Conservation (phyloP, 108 stramenopile species). For the Pseudonitzschia pungens region DNA sequence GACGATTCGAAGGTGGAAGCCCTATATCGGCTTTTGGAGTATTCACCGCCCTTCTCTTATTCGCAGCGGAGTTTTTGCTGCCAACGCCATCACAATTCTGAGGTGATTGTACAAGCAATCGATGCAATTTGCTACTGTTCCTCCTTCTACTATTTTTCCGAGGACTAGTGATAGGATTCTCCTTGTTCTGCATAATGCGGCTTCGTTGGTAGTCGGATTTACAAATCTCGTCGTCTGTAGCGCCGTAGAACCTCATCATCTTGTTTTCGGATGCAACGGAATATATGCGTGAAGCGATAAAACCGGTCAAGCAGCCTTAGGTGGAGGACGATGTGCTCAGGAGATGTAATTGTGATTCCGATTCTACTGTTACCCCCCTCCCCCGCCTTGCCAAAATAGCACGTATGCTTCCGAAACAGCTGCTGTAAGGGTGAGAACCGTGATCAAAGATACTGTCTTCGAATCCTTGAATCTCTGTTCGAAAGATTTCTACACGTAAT, state of each 20-base stretch:
- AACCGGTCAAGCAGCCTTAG: background rate
- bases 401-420: too few relatives aligned
- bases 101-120: background rate
- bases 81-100: background rate
- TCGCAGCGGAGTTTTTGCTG: background rate
- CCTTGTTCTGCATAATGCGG: background rate
- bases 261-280: background rate
- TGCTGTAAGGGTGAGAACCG: too few relatives aligned
- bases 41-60: background rate
- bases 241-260: background rate
- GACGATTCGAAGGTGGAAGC: constrained; percentile 4
- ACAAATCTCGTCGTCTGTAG: background rate
- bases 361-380: too few relatives aligned
- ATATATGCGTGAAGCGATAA: background rate
- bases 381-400: too few relatives aligned
- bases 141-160: background rate
- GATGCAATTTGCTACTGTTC: background rate
- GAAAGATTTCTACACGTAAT: too few relatives aligned
- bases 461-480: too few relatives aligned
- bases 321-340: too few relatives aligned
- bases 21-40: background rate
- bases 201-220: background rate
- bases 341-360: too few relatives aligned
- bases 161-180: background rate
- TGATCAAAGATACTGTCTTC: too few relatives aligned